These are phyloP conservation scores for Leccinum fibrillosum DNA, from an alignment of 768 basidiomycete genomes.

Conservation along the genomic window DNA sequence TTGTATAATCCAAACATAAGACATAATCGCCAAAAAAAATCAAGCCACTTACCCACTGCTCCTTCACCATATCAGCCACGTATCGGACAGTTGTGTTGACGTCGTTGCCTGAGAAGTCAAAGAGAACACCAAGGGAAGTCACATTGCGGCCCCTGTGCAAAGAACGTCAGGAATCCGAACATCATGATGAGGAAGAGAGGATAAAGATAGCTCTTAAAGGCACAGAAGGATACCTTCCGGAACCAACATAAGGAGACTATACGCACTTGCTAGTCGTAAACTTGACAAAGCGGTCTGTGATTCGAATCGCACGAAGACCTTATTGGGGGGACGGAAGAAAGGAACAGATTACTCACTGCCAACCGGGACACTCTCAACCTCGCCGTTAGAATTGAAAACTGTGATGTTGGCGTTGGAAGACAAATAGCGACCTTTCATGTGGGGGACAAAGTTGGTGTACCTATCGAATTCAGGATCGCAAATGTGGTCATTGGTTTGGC, in stretches of 20 bases:
- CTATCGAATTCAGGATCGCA: slow-evolving; percentile 27
- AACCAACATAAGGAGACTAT: background rate
- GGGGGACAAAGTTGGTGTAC: slow-evolving; percentile 63
- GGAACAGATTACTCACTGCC: slow-evolving; percentile 34
- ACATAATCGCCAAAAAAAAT: background rate
- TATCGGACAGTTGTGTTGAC: slow-evolving; percentile 71
- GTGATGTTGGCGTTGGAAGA: slow-evolving; percentile 81
- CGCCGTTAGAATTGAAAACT: slow-evolving; percentile 32
- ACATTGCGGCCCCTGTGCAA: slow-evolving; percentile 57
- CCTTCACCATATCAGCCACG: slow-evolving; percentile 74
- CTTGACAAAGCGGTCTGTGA: slow-evolving; percentile 57
- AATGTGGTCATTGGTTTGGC: background rate
- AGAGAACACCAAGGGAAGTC: slow-evolving; percentile 79
- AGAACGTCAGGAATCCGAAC: background rate
- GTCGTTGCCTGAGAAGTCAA: slow-evolving; percentile 70
- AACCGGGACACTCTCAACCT: slow-evolving; percentile 39
- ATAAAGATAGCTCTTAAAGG: background rate
- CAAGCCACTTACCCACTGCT: slow-evolving; percentile 57
- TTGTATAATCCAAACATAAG: slow-evolving; percentile 22
- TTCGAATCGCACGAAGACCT: slow-evolving; percentile 28
- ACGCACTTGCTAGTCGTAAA: slow-evolving; percentile 71
- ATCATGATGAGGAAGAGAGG: background rate
- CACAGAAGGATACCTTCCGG: background rate
- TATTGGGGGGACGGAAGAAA: slow-evolving; percentile 20
- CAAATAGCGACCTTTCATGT: slow-evolving; percentile 70